Evolutionary conservation across 2,329 filamentous ascomycete species (phyloP).

Genomic region (Aspergillus quadricinctus): DNA sequence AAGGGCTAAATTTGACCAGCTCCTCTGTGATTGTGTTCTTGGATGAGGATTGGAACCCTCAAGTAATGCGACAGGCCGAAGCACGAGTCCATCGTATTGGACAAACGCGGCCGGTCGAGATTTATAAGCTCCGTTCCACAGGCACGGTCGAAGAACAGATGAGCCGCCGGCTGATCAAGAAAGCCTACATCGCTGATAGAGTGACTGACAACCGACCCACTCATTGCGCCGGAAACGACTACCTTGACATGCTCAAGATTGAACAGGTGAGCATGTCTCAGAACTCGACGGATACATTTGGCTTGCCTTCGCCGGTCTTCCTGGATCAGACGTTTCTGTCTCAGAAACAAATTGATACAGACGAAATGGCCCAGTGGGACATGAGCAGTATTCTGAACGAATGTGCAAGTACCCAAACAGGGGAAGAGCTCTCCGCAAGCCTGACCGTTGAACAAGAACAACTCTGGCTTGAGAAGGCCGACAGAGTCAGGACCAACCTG

Average conservation of each 20-base stretch:
- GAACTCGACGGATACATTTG: background rate
- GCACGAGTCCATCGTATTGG: slow-evolving; percentile 53
- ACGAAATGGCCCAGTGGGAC: background rate
- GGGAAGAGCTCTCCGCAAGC: background rate
- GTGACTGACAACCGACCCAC: slow-evolving; percentile 56
- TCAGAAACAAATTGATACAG: background rate
- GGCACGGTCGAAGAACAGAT: slow-evolving; percentile 58
- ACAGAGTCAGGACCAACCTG: slow-evolving; percentile 53
- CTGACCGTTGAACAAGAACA: slow-evolving; percentile 45
- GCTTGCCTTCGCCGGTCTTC: background rate
- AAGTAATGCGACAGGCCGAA: slow-evolving; percentile 52
- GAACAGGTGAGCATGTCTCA: slow-evolving; percentile 47
- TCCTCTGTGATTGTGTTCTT: slow-evolving; percentile 55
- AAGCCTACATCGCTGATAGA: slow-evolving; percentile 58
- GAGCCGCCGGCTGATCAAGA: slow-evolving; percentile 56
- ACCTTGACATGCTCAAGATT: slow-evolving; percentile 52
- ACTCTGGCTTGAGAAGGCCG: slow-evolving; percentile 54
- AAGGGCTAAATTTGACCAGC: slow-evolving; percentile 53
- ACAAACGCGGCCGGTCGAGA: slow-evolving; percentile 50
- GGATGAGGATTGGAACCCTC: slow-evolving; percentile 55
- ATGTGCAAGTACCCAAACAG: background rate
- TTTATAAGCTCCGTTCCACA: slow-evolving; percentile 54
- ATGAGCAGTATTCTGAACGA: slow-evolving; percentile 42
- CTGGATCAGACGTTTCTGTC: background rate
- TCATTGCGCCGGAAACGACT: slow-evolving; percentile 39